Base-by-base conservation (phyloP, 2,329 filamentous ascomycete species). In the Neofusicoccum sp. region DNA sequence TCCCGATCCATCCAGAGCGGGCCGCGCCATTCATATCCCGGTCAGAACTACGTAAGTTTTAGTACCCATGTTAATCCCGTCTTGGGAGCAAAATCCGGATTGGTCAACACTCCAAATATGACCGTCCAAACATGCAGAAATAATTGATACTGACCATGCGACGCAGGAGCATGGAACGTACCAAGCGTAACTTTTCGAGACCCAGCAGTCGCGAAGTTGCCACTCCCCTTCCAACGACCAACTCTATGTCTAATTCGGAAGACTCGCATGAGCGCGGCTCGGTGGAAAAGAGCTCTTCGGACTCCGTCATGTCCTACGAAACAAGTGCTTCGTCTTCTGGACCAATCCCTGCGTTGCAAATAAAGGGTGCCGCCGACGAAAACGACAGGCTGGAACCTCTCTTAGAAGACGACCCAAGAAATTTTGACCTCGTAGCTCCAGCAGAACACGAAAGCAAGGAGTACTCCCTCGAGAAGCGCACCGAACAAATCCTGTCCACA, bases 401-500 rank as follows among this genome's bases (percentile, higher is more conserved):
- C 4, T 68, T 82, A 3, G 83, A 85, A 70, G 77, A 85, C 61
- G 83, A 85, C 64, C 82, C 83, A 9, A 73, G 75, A 44, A 84
- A 80, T 0, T 85, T 83, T 68, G 83, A 86, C 67, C 77, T 87
- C 1, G 71, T 87, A 4, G 78, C 78, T 14, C 78, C 80, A 64
- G 54, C 71, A 64, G 59, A 75, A 66, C 61, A 75, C 62, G 62
- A 61, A 7, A 64, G 59, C 36, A 73, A 69, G 16, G 66, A 70
- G 58, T 85, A 86, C 69, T 85, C 84, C 1, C 77, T 92, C 0
- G 89, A 91, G 73, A 77, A 79, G n/a, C 83, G 86, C 48, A 85
- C 87, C 0, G 86, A 89, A 63, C 79, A 86, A 11, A 77, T 92
- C 39, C 88, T 91, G 69, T 90, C 88, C 0, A 79, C 76, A 14